phyloP scores from a whole-genome alignment of 2,329 filamentous ascomycete species.

The Paecilomyces niveus region DNA sequence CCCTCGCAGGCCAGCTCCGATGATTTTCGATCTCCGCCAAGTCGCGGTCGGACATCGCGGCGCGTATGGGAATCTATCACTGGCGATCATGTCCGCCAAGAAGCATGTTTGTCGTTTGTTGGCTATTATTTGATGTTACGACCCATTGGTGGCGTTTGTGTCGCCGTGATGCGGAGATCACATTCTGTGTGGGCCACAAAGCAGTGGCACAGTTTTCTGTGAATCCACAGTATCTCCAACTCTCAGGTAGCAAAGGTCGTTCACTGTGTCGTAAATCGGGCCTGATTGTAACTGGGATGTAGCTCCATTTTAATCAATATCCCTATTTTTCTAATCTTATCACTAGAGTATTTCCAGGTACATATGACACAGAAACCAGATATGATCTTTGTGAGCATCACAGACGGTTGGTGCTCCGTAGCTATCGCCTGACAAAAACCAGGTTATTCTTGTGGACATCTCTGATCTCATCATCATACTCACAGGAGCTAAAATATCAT shows the following conservation, averaged over 20 bases:
- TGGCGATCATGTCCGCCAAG: background rate
- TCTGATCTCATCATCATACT: background rate
- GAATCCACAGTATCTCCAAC: background rate
- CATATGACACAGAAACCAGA: no score
- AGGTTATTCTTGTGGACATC: no score
- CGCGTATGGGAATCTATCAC: background rate
- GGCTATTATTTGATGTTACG: background rate
- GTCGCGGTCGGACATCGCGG: background rate
- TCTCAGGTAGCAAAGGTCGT: no score
- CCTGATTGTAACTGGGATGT: no score
- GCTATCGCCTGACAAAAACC: no score
- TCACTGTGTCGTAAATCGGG: no score
- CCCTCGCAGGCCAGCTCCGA: background rate
- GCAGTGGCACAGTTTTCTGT: background rate
- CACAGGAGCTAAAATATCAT: background rate
- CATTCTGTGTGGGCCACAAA: background rate
- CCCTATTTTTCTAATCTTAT: no score
- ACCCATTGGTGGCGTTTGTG: background rate
- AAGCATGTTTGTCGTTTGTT: background rate
- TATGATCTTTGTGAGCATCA: no score
- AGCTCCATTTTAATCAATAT: background rate
- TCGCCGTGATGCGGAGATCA: background rate
- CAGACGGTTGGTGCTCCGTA: no score
- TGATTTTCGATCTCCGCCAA: background rate
- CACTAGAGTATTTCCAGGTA: no score